Evolutionary conservation across 202 grass and related monocot genomes (phyloP).

Genomic region (Brachypodium distachyon): DNA sequence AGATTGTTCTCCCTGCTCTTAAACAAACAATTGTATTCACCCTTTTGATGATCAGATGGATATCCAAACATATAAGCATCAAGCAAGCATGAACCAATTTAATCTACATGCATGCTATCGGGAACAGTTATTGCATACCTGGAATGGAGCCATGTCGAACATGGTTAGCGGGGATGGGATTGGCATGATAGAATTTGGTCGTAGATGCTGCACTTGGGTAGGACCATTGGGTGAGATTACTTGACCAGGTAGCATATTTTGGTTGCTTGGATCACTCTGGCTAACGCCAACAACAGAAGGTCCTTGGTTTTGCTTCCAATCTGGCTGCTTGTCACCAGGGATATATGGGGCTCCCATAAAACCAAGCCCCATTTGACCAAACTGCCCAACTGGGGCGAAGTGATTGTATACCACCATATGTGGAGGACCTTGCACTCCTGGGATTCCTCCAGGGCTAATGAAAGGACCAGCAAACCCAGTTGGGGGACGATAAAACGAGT

Average conservation of each 20-base stretch:
- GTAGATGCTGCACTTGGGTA: conserved; percentile 58
- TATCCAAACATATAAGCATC: neutral
- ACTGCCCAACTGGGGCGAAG: conserved; percentile 82
- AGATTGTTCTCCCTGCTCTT: neutral
- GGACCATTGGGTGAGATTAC: conserved; percentile 39
- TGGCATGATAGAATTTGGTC: conserved; percentile 74
- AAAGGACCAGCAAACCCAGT: conserved; percentile 79
- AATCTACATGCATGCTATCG: conserved; percentile 7
- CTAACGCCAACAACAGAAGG: conserved; percentile 46
- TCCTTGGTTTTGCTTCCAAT: conserved; percentile 76
- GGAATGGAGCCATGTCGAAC: conserved; percentile 92
- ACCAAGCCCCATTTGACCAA: conserved; percentile 88
- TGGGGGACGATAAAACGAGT: conserved; percentile 80
- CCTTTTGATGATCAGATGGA: conserved; percentile 1
- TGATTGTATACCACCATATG: conserved; percentile 99
- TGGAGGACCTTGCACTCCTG: conserved; percentile 73
- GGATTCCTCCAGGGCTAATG: conserved; percentile 81
- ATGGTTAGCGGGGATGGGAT: conserved; percentile 68
- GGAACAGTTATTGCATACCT: conserved; percentile 46
- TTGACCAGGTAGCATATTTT: conserved; percentile 62
- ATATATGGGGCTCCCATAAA: conserved; percentile 90
- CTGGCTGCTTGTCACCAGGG: conserved; percentile 74
- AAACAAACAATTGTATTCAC: neutral
- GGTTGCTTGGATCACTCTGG: conserved; percentile 55
- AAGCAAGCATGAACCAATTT: conserved; percentile 3